Base-by-base conservation (phyloP, 1,284 basidiomycete species). In the Cryptococcus floricola region DNA sequence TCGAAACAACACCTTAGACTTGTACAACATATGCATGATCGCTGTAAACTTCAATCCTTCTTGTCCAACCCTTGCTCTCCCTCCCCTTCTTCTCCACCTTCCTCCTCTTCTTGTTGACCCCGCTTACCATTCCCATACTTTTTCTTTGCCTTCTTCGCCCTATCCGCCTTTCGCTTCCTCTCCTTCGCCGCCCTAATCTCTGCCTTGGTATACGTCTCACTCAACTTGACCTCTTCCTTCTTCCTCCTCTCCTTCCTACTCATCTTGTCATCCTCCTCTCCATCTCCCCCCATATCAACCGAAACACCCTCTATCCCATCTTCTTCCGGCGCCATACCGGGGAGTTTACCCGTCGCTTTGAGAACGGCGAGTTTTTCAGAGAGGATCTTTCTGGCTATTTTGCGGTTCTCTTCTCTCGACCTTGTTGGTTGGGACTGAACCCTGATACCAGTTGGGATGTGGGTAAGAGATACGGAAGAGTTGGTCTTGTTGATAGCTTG, bases 1-100 rank as follows among this genome's bases (percentile, higher is more conserved):
- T 94, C 53, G 91, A 94, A 73, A 78, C 75, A 4, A 69, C 66
- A 19, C 70, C 71, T 1, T 67, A 69, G 55, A 58, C 12, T n/a
- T 55, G 8, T 14, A 53, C 14, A 27, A 56, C 31, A 34, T 34
- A 5, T 25, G 52, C 38, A 38, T 58, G n/a, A 18, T 39, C 41
- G 14, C 25, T 42, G 16, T 52, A 10, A 8, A 16, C 7, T 34
- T 27, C n/a, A n/a, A 18, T 14, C 41, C 4, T 27, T 31, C 4
- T 31, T 31, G 16, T 16, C 16, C 43, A 31, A 58, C 19, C 16
- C 45, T 37, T 27, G 52, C n/a, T 49, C 19, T 25, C 19, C n/a
- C 31, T 16, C 48, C 38, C 13, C 19, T n/a, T 38, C 31, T 49
- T 39, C 34, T 19, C 7, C 8, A 16, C 19, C 48, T 48, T 38